A percentile compares a stretch with the other conserved stretches of the same genome.
phyloP scores from a whole-genome alignment of 305 asterid species.

The Plantago coronopus region DNA sequence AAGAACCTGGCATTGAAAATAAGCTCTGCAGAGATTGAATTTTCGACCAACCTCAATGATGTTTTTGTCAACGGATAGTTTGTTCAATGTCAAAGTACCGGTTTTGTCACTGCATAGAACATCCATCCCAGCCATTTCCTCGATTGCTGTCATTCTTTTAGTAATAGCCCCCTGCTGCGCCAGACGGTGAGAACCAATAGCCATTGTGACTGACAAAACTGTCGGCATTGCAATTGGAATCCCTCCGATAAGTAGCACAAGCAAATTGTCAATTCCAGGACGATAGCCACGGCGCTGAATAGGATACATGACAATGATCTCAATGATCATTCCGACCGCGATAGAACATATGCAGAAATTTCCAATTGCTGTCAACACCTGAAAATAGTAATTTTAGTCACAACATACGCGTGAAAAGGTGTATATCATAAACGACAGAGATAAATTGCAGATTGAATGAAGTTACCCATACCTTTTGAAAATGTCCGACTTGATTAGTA shows the following conservation, averaged over 20 bases:
- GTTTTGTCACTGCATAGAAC: conserved; percentile 92
- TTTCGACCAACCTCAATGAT: conserved; percentile 51
- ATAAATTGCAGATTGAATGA: neutral
- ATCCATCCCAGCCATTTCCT: conserved; percentile 94
- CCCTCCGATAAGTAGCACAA: conserved; percentile 78
- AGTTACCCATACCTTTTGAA: conserved; percentile 55
- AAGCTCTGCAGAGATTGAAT: neutral
- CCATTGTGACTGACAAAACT: conserved; percentile 74
- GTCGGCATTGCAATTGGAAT: conserved; percentile 89
- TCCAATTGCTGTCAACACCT: conserved; percentile 86
- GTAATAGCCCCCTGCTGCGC: conserved; percentile 84
- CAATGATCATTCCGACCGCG: conserved; percentile 72
- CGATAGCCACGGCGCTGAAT: conserved; percentile 71
- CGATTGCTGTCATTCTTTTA: conserved; percentile 83
- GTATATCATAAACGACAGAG: neutral
- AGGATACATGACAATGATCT: conserved; percentile 78
- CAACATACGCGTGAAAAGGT: no score
- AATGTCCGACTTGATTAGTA: conserved; percentile 75
- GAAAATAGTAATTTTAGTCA: neutral
- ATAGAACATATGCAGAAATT: conserved; percentile 84
- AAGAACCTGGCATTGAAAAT: conserved; percentile 1
- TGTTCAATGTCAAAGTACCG: conserved; percentile 80
- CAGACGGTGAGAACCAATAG: conserved; percentile 85
- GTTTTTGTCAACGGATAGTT: conserved; percentile 63
- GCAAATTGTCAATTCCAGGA: conserved; percentile 74